Conservation (phyloP, 257 asterid genomes). For the Gentiana straminea region DNA sequence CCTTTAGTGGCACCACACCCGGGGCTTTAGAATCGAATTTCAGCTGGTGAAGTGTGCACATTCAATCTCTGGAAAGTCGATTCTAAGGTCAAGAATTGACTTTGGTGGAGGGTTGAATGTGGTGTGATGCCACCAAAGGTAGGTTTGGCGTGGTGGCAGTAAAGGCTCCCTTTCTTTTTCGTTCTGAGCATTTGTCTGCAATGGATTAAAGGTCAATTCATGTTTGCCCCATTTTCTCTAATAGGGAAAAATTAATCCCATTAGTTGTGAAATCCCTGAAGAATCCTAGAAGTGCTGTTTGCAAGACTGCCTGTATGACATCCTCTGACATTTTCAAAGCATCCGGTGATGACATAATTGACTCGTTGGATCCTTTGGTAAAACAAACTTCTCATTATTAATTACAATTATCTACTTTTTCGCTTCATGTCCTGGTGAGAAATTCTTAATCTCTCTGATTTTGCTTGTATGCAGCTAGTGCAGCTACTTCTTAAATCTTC, state of each 20-base stretch:
- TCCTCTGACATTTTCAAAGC: slow-evolving; percentile 73
- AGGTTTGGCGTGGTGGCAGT: too few species aligned
- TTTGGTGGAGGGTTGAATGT: too few species aligned
- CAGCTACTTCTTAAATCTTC: slow-evolving; percentile 89
- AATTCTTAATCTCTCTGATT: slow-evolving; percentile 1
- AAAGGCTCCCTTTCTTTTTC: too few species aligned
- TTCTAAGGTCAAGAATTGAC: too few species aligned
- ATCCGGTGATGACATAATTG: slow-evolving; percentile 56
- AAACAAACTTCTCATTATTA: background rate
- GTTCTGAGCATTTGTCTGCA: too few species aligned
- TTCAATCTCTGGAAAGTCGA: too few species aligned
- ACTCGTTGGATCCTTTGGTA: slow-evolving; percentile 80
- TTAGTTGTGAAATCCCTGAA: slow-evolving; percentile 66
- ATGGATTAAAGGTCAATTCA: background rate
- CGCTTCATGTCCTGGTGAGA: slow-evolving; percentile 7
- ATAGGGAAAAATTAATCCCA: slow-evolving; percentile 54
- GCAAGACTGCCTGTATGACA: slow-evolving; percentile 90
- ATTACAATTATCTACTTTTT: background rate
- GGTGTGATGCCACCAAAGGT: too few species aligned
- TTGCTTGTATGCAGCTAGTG: slow-evolving; percentile 43
- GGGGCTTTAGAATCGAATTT: too few species aligned
- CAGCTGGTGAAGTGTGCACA: too few species aligned
- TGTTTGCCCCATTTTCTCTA: slow-evolving; percentile 12
- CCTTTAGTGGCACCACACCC: too few species aligned
- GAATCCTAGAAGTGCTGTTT: slow-evolving; percentile 92